Evolutionary conservation across 2,329 filamentous ascomycete genomes (phyloP).

Genomic region (Shiraia bambusicola): DNA sequence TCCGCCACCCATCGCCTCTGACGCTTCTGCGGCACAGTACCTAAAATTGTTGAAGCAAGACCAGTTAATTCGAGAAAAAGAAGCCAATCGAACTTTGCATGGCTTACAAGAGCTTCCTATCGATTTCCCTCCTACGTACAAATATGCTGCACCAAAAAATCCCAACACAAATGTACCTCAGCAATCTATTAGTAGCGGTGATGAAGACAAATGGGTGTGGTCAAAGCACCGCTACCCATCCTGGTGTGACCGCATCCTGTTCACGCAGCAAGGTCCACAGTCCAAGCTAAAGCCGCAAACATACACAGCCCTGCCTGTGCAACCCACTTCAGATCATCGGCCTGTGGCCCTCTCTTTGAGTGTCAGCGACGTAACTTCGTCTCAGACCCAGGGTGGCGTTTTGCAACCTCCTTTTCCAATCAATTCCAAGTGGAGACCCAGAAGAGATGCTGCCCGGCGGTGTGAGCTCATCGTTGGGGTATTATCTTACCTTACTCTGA

Average conservation of each 20-base stretch:
- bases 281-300: constrained; percentile 55
- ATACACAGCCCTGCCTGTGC: constrained; percentile 76
- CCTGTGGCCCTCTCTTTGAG: constrained; percentile 72
- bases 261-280: constrained; percentile 53
- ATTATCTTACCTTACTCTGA: constrained; percentile 55
- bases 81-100: constrained; percentile 71
- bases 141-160: constrained; percentile 59
- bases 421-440: constrained; percentile 58
- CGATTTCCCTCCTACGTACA: constrained; percentile 89
- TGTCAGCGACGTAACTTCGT: constrained; percentile 59
- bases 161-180: constrained; percentile 6
- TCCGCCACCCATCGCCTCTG: constrained; percentile 59
- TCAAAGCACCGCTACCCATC: constrained; percentile 78
- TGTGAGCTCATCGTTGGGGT: constrained; percentile 63
- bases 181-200: constrained; percentile 17
- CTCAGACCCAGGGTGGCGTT: constrained; percentile 37
- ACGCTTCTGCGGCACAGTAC: constrained; percentile 60
- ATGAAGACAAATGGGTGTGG: constrained; percentile 63
- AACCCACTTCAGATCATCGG: constrained; percentile 84
- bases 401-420: constrained; percentile 58
- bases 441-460: constrained; percentile 55
- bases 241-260: constrained; percentile 93
- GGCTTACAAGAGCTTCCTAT: constrained; percentile 74
- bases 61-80: constrained; percentile 74
- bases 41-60: constrained; percentile 69